A percentile compares a stretch with the other conserved stretches of the same genome.
These are phyloP conservation scores for Zoysia japonica DNA, from an alignment of 176 grass and related monocot genomes.

Conservation along the genomic window DNA sequence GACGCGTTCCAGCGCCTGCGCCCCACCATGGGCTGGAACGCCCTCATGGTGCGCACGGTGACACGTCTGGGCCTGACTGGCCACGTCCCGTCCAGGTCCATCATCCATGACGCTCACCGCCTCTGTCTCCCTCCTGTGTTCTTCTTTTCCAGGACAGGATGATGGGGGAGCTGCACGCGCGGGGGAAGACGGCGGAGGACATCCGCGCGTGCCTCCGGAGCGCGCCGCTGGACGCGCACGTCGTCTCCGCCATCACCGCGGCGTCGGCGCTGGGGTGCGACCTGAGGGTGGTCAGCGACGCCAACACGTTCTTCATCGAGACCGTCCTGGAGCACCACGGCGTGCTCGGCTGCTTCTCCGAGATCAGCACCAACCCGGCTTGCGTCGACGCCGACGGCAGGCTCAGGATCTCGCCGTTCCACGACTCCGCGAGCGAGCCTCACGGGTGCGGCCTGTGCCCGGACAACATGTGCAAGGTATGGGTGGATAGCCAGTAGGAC, in stretches of 20 bases:
- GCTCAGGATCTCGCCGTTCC: constrained; percentile 72
- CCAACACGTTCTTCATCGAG: constrained; percentile 84
- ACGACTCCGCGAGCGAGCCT: constrained; percentile 40
- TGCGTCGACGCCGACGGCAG: constrained; percentile 58
- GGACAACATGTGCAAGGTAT: constrained; percentile 90
- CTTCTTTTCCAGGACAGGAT: constrained; percentile 62
- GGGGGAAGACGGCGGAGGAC: constrained; percentile 57
- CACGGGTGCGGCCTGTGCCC: constrained; percentile 82
- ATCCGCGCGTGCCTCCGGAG: constrained; percentile 61
- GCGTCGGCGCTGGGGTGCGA: constrained; percentile 65
- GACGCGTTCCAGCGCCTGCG: constrained; percentile 59
- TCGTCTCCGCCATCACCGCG: constrained; percentile 59
- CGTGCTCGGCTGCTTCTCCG: constrained; percentile 65
- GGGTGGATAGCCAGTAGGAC: constrained; percentile 25
- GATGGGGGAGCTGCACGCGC: constrained; percentile 75
- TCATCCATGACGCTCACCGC: neutral
- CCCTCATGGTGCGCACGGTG: constrained; percentile 53
- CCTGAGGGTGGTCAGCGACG: constrained; percentile 83
- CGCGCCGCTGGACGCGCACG: constrained; percentile 54
- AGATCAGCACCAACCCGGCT: constrained; percentile 72
- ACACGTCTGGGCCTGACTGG: neutral
- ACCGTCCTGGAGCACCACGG: constrained; percentile 71
- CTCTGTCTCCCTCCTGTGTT: neutral
- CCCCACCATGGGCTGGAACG: constrained; percentile 71
- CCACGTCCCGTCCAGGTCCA: neutral